Evolutionary conservation across 176 grass and related monocot species (phyloP).

Genomic region (Poa pratensis): DNA sequence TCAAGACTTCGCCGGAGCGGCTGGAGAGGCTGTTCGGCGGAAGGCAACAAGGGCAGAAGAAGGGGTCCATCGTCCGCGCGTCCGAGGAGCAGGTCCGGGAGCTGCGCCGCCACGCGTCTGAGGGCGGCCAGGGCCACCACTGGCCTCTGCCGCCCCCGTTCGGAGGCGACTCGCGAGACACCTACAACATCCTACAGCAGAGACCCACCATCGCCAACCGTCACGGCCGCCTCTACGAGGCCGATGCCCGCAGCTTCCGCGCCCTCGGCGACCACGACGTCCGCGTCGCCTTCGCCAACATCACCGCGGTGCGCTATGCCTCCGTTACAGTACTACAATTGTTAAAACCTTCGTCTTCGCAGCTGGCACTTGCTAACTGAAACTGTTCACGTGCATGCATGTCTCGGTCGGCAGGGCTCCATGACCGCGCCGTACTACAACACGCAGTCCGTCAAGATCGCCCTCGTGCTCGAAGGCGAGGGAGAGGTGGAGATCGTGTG

Average conservation of each 20-base stretch:
- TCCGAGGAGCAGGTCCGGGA: slow-evolving; percentile 67
- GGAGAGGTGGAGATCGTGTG: slow-evolving; percentile 70
- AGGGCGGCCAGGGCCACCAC: slow-evolving; percentile 48
- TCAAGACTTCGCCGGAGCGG: slow-evolving; percentile 52
- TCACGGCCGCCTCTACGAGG: slow-evolving; percentile 71
- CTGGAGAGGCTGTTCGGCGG: slow-evolving; percentile 54
- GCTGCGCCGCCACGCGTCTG: slow-evolving; percentile 49
- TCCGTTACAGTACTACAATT: too few relatives aligned
- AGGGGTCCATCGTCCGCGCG: slow-evolving; percentile 52
- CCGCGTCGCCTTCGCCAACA: slow-evolving; percentile 62
- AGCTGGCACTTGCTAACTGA: neutral
- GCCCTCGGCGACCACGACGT: slow-evolving; percentile 63
- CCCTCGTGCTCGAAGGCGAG: slow-evolving; percentile 45
- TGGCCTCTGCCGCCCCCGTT: slow-evolving; percentile 52
- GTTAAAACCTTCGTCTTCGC: too few relatives aligned
- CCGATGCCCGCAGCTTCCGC: slow-evolving; percentile 58
- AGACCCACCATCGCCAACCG: slow-evolving; percentile 61
- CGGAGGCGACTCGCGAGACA: slow-evolving; percentile 45
- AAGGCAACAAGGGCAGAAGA: slow-evolving; percentile 13
- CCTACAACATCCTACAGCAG: slow-evolving; percentile 64
- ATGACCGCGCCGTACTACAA: slow-evolving; percentile 75
- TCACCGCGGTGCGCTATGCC: slow-evolving; percentile 42
- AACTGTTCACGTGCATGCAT: neutral
- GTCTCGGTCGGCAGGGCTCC: slow-evolving; percentile 56
- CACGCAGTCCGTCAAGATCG: slow-evolving; percentile 66